Evolutionary conservation across 23 red algal species (phyloP), one percentile per base, ranked within the genome.

Genomic region (Gracilaria caudata): DNA sequence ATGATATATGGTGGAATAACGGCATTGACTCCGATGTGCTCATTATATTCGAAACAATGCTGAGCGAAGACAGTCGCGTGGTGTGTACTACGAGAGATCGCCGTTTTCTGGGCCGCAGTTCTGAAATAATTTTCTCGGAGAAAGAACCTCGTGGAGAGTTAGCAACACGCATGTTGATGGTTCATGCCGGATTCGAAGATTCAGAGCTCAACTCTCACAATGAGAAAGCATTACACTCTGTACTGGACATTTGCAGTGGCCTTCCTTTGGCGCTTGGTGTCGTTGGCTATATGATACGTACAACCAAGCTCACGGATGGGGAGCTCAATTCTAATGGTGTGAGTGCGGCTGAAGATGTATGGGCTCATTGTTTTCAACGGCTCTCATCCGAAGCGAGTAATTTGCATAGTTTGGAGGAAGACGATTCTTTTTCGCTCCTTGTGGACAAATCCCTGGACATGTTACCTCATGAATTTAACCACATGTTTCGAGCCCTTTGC

Each of bases 1-100:
- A 74, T 74, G 68, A 74, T 38, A 74, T 74, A 39, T 74, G 68
- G 68, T 74, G 68, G 68, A 24, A 35, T 21, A 74, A 74, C 34
- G 25, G 25, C 19, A 74, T 28, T 38, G 33, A 28, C 6, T 74
- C 68, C 25, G 25, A 74, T 74, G 68, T 74, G n/a, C 4, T 74
- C 35, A 38, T 6, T 7, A 3, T 35, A 7, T 38, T 74, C 6
- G 68, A 33, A 23, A 74, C 33, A 28, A 74, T 74, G n/a, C 4
- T 74, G 25, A 28, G 26, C 57, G 19, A 6, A 5, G 57, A 61
- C 20, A 61, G 57, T 29, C 57, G 20, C 20, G 20, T 61, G 16
- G 57, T 61, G 57, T 61, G 19, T 20, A 61, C 57, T 9, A 61
- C 57, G 57, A 61, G 57, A 29, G 57, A 61, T 61, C 20, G 19